Evolutionary conservation across 106 monocot species (phyloP), one percentile per base, ranked within the genome.

Genomic region (Dendrobium officinale): DNA sequence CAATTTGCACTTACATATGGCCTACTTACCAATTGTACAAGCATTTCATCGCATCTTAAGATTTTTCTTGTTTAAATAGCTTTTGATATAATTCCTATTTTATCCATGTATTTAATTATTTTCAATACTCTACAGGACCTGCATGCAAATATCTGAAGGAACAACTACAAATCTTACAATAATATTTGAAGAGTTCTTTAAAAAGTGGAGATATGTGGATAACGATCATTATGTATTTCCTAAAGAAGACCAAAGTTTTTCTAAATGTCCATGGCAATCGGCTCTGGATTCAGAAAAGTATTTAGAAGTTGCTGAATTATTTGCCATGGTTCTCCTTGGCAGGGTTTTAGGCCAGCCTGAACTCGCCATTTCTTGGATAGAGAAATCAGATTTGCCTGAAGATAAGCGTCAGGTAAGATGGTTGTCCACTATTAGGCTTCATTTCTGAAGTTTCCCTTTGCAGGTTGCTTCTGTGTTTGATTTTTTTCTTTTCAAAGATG

Each of bases 291-390:
- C 44, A 54, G 87, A 85, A 29, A 85, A 87, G 24, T 94, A 97
- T 80, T 56, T 92, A 66, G 87, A 94, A 61, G 81, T 94, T 54
- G 86, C 81, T 54, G 91, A 89, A 45, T 13, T 97, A 58, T 97
- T 94, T 85, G 84, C 89, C 4, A 75, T 97, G 54, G 81, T 70
- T 58, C 31, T 94, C 54, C 89, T 94, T 80, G 88, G 89, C 24
- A 85, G 40, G 31, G 55, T 80, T 9, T 79, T 92, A 44, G 77
- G 77, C 24, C 72, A 87, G 44, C 59, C 78, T 58, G 86, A 92
- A 10, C 80, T 83, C 82, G 97, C 94, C 33, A 85, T 97, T 80
- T 88, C 92, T 40, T 97, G 94, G 97, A 84, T 81, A 42, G 88
- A 92, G 72, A 85, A 73, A 76, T 86, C 88, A 70, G 81, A 79